phyloP scores from a whole-genome alignment of 306 rosid genomes.

The Inga leiocalycina region DNA sequence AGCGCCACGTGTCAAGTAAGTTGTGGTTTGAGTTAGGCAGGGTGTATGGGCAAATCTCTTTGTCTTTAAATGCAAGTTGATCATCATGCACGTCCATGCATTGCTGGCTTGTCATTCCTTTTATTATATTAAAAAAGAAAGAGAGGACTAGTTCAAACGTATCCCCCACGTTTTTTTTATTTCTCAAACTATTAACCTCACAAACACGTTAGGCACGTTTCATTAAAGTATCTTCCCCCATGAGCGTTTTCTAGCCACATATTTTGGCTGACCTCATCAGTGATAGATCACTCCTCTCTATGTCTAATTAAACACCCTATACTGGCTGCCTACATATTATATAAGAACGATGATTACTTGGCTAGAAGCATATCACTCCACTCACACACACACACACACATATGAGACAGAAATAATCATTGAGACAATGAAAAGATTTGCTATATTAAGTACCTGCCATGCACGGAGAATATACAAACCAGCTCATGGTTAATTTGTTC shows the following conservation, averaged over 20 bases:
- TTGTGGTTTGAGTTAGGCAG: slow-evolving; percentile 38
- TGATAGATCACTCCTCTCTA: too few species aligned
- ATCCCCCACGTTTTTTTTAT: slow-evolving; percentile 6
- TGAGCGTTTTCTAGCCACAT: neutral
- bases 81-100: slow-evolving; percentile 30
- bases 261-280: neutral
- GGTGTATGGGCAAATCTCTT: slow-evolving; percentile 34
- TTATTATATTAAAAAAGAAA: slow-evolving; percentile 25
- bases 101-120: slow-evolving; percentile 41
- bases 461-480: slow-evolving; percentile 29
- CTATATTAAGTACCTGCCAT: slow-evolving; percentile 27
- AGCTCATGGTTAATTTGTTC: slow-evolving; percentile 24
- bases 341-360: neutral
- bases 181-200: neutral
- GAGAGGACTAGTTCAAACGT: slow-evolving; percentile 12
- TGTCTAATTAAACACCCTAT: too few species aligned
- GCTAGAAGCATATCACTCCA: neutral
- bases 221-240: neutral
- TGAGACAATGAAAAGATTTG: slow-evolving; percentile 30
- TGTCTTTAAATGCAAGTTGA: slow-evolving; percentile 33
- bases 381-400: too few species aligned
- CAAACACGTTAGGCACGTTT: neutral
- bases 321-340: too few species aligned
- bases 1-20: slow-evolving; percentile 33
- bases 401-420: slow-evolving; percentile 26